Conservation (phyloP, 768 basidiomycete genomes). For the Cantharellus anzutake region DNA sequence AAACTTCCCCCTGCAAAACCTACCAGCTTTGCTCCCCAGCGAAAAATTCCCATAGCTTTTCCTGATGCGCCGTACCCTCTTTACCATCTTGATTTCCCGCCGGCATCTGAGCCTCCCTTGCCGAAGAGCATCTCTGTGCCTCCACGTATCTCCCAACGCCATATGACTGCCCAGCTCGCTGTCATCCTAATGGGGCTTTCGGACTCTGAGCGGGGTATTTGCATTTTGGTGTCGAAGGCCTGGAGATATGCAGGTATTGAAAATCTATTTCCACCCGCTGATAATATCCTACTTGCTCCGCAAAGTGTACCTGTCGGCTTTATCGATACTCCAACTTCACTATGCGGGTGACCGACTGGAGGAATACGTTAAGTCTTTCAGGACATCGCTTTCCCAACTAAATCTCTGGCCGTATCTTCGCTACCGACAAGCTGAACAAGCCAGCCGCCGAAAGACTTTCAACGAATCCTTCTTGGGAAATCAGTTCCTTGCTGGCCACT, state of each 20-base stretch:
- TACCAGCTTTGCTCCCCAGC: background rate
- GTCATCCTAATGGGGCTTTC: conserved; percentile 33
- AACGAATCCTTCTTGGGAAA: conserved; percentile 31
- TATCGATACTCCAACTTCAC: conserved; percentile 24
- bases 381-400: conserved; percentile 53
- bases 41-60: background rate
- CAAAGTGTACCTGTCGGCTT: conserved; percentile 45
- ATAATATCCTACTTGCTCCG: conserved; percentile 5
- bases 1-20: background rate
- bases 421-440: conserved; percentile 27
- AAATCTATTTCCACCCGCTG: background rate
- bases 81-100: background rate
- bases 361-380: conserved; percentile 22
- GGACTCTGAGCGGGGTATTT: conserved; percentile 24
- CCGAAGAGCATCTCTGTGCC: conserved; percentile 28
- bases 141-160: conserved; percentile 38
- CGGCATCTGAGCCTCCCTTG: background rate
- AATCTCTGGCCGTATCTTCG: conserved; percentile 60
- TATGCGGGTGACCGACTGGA: conserved; percentile 34
- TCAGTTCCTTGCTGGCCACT: conserved; percentile 13
- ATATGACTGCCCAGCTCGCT: conserved; percentile 31
- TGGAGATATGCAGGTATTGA: conserved; percentile 42
- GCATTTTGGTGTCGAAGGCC: conserved; percentile 35
- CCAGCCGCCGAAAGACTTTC: conserved; percentile 23
- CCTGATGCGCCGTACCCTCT: background rate